Evolutionary conservation across 2,329 filamentous ascomycete genomes (phyloP), one percentile per base, ranked within the genome.

Genomic region (Epichloe scottii): DNA sequence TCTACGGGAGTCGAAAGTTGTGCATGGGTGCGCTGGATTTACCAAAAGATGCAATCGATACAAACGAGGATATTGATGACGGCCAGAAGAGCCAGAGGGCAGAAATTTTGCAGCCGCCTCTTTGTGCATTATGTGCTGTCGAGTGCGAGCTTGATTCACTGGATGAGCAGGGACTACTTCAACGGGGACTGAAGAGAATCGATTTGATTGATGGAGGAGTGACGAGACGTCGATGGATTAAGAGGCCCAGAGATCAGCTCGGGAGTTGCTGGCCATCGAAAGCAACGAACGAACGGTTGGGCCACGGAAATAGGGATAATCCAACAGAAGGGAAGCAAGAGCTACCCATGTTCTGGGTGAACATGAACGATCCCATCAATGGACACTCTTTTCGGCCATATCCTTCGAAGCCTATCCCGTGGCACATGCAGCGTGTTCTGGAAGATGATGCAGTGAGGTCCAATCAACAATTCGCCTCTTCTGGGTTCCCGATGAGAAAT

Each of bases 361-460:
- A 73, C 35, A 68, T 76, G 4, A 62, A 64, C 30, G 71, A 80
- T 53, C 76, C 77, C 0, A 53, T 78, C 11, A 68, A 71, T 14
- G 62, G 68, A 10, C 63, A 66, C 4, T 65, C 71, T 2, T 79
- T 79, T 57, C 67, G 64, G 54, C 72, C 74, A 2, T 70, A 68
- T 49, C 69, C 66, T 4, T 67, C 73, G 11, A 81, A 79, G 54
- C 73, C 76, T 1, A 68, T 79, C 11, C 77, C 77, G 0, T 53
- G 56, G 14, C 73, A 71, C 60, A 76, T 76, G 71, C 67, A 66
- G 44, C 56, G 44, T 26, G 19, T 34, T 23, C 26, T 41, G 14
- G 38, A 37, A 17, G n/a, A 48, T 23, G 19, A 33, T 19, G 15
- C 14, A 17, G 6, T 34, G 26, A 14, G 19, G 15, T n/a, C 5